Conservation (phyloP, 164 flowering plant species). For the Pachysandra terminalis region DNA sequence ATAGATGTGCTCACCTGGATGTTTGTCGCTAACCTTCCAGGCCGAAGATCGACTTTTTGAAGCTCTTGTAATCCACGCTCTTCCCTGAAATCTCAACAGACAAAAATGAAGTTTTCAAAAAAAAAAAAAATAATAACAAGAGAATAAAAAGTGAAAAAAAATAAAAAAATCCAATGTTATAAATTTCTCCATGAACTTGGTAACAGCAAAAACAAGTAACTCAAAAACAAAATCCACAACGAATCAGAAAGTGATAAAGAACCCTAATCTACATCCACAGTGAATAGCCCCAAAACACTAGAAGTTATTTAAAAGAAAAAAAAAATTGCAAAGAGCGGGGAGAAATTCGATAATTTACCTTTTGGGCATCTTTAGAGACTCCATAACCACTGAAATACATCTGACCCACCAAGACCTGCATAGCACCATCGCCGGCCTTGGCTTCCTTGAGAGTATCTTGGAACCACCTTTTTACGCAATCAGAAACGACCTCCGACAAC, state of each 20-base stretch:
- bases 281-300: too few relatives aligned
- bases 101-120: not conserved
- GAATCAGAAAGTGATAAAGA: too few relatives aligned
- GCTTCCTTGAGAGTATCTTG: conserved; percentile 85
- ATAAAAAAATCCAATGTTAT: not conserved
- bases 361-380: conserved; percentile 52
- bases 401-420: conserved; percentile 93
- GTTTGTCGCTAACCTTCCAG: conserved; percentile 77
- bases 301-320: too few relatives aligned
- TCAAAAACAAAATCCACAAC: not conserved
- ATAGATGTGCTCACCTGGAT: conserved; percentile 43
- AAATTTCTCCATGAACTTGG: not conserved
- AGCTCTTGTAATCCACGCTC: conserved; percentile 74
- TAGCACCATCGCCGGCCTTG: conserved; percentile 63
- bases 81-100: conserved; percentile 41
- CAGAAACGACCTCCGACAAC: conserved; percentile 63
- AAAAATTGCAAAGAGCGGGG: not conserved
- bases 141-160: not conserved
- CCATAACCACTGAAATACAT: conserved; percentile 94
- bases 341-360: conserved; percentile 36
- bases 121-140: not conserved
- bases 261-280: too few relatives aligned
- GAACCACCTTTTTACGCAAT: conserved; percentile 81
- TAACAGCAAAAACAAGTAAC: not conserved
- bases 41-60: conserved; percentile 63